Evolutionary conservation across 192 early-diverging fungal genomes (phyloP).

Genomic region (Entomortierella parvispora): DNA sequence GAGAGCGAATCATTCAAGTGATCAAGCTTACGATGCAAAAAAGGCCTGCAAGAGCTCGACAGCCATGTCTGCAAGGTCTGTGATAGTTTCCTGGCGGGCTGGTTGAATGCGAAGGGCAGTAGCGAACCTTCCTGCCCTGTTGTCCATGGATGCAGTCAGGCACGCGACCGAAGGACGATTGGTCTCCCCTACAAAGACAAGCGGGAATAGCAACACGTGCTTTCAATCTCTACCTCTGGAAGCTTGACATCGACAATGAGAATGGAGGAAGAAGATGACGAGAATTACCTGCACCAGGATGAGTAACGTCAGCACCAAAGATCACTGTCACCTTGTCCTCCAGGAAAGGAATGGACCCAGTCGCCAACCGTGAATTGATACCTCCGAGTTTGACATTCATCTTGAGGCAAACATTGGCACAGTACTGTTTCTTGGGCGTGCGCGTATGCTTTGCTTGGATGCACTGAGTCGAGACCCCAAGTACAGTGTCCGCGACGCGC

Average conservation of each 20-base stretch:
- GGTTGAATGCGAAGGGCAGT: constrained; percentile 13
- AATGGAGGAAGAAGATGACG: too few relatives aligned
- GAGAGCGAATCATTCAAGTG: too few relatives aligned
- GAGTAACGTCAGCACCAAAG: constrained; percentile 87
- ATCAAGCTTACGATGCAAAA: too few relatives aligned
- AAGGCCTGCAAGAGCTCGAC: too few relatives aligned
- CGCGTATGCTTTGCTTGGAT: not conserved
- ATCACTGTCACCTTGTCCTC: constrained; percentile 73
- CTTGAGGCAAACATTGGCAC: constrained; percentile 87
- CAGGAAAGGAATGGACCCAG: constrained; percentile 63
- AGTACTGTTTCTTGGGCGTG: constrained; percentile 70
- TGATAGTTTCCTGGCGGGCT: constrained; percentile 55
- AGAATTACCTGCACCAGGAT: constrained; percentile 76
- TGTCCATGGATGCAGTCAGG: constrained; percentile 28
- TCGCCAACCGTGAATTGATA: constrained; percentile 3
- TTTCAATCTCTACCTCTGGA: too few relatives aligned
- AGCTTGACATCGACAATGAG: too few relatives aligned
- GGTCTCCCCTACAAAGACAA: constrained; percentile 33
- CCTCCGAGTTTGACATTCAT: constrained; percentile 77
- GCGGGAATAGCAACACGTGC: too few relatives aligned
- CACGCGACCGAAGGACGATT: constrained; percentile 15
- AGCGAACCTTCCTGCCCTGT: constrained; percentile 5
- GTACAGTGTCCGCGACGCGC: not conserved
- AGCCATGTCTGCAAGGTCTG: constrained; percentile 66
- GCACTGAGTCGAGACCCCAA: constrained; percentile 25